Conservation (phyloP, 2,329 filamentous ascomycete genomes). For the Trichoderma oligosporum region DNA sequence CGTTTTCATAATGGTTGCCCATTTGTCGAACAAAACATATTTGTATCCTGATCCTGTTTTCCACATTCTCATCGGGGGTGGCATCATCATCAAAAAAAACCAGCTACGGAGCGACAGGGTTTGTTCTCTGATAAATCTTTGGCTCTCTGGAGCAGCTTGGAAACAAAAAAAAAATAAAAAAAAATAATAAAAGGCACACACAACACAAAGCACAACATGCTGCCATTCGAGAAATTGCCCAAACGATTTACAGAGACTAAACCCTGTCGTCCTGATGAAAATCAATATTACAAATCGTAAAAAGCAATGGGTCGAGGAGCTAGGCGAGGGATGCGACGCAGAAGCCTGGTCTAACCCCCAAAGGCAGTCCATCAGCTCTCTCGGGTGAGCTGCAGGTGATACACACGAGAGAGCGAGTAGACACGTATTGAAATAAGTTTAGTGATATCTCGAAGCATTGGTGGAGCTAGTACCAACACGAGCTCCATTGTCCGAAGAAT, state of each 20-base stretch:
- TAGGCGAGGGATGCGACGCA: slow-evolving; percentile 19
- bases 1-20: slow-evolving; percentile 40
- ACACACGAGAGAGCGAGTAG: slow-evolving; percentile 2
- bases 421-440: slow-evolving; percentile 19
- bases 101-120: slow-evolving; percentile 19
- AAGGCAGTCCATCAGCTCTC: slow-evolving; percentile 13
- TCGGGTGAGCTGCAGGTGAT: neutral
- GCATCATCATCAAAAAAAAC: slow-evolving; percentile 37
- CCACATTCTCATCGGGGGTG: slow-evolving; percentile 38
- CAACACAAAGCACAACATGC: too few species aligned
- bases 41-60: slow-evolving; percentile 40
- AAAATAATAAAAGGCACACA: too few species aligned
- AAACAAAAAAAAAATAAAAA: too few species aligned
- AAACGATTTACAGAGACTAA: slow-evolving; percentile 20
- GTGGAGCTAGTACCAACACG: slow-evolving; percentile 37
- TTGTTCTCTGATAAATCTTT: neutral
- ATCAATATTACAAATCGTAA: slow-evolving; percentile 39
- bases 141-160: neutral
- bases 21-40: slow-evolving; percentile 38
- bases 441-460: slow-evolving; percentile 38
- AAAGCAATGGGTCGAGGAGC: slow-evolving; percentile 29
- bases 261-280: slow-evolving; percentile 23
- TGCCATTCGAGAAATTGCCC: neutral
- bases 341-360: slow-evolving; percentile 3
- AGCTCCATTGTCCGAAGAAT: slow-evolving; percentile 43